Evolutionary conservation across 352 stramenopile genomes (phyloP).

Genomic region (Pythium volutum): DNA sequence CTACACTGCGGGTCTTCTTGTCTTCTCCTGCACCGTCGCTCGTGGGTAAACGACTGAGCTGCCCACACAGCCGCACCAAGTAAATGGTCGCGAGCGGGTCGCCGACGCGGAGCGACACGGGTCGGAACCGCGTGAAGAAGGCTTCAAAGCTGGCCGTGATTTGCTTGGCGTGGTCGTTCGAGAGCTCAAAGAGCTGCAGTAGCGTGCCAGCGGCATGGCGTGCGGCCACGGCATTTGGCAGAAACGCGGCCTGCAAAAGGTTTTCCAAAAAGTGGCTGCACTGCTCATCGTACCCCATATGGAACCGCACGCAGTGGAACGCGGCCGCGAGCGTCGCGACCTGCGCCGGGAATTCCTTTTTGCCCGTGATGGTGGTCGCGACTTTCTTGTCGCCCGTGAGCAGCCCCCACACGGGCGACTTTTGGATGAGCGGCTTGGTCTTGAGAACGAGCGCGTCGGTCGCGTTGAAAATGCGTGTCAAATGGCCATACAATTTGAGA

Average conservation of each 20-base stretch:
- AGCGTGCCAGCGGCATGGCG: constrained; percentile 63
- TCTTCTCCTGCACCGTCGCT: neutral
- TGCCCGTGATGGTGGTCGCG: constrained; percentile 28
- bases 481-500: constrained; percentile 57
- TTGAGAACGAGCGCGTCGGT: constrained; percentile 42
- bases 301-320: constrained; percentile 59
- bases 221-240: constrained; percentile 39
- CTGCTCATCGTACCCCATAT: constrained; percentile 31
- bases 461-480: constrained; percentile 49
- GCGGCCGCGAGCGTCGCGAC: constrained; percentile 46
- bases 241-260: constrained; percentile 52
- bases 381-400: constrained; percentile 51
- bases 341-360: constrained; percentile 56
- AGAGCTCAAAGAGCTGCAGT: constrained; percentile 45
- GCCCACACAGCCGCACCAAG: constrained; percentile 52
- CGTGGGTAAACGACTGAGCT: constrained; percentile 48
- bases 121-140: constrained; percentile 48
- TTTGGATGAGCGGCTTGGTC: constrained; percentile 40
- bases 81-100: constrained; percentile 69
- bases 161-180: constrained; percentile 33
- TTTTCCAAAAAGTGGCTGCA: constrained; percentile 42
- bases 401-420: constrained; percentile 47
- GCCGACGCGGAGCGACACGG: constrained; percentile 42
- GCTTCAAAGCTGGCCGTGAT: constrained; percentile 46
- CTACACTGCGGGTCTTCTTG: neutral